A percentile compares a stretch with the other conserved stretches of the same genome.
phyloP scores from a whole-genome alignment of 1,284 basidiomycete species.

The Ceratobasidium sp. region DNA sequence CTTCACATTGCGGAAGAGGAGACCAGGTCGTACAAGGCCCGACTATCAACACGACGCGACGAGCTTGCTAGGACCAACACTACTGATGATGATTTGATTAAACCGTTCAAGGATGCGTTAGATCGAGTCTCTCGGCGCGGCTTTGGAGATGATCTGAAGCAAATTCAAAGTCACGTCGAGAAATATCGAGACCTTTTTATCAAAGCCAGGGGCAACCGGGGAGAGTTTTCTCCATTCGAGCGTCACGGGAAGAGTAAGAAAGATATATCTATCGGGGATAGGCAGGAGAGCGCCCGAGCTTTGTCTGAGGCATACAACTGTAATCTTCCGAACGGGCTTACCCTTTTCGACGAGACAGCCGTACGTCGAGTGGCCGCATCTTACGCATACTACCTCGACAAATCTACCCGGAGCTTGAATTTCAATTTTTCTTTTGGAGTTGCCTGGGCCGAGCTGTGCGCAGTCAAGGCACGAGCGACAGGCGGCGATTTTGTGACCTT shows the following conservation, averaged over 20 bases:
- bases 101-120: slow-evolving; percentile 23
- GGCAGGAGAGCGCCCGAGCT: slow-evolving; percentile 21
- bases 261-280: neutral
- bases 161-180: slow-evolving; percentile 35
- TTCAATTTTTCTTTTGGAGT: slow-evolving; percentile 33
- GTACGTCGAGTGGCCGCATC: slow-evolving; percentile 11
- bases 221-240: neutral
- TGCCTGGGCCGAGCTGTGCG: slow-evolving; percentile 23
- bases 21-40: neutral
- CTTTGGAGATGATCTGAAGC: slow-evolving; percentile 28
- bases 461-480: slow-evolving; percentile 7
- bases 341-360: slow-evolving; percentile 28
- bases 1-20: slow-evolving; percentile 30
- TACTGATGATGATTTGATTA: slow-evolving; percentile 25
- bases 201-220: neutral
- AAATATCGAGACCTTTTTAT: slow-evolving; percentile 17
- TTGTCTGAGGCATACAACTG: slow-evolving; percentile 29
- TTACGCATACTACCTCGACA: too few species aligned
- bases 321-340: neutral
- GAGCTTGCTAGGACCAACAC: neutral
- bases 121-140: neutral
- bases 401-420: too few species aligned
- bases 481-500: slow-evolving; percentile 3
- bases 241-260: neutral
- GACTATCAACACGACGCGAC: slow-evolving; percentile 11